Evolutionary conservation across 768 basidiomycete genomes (phyloP), one percentile per base, ranked within the genome.

Genomic region (Amanita subjunquillea): DNA sequence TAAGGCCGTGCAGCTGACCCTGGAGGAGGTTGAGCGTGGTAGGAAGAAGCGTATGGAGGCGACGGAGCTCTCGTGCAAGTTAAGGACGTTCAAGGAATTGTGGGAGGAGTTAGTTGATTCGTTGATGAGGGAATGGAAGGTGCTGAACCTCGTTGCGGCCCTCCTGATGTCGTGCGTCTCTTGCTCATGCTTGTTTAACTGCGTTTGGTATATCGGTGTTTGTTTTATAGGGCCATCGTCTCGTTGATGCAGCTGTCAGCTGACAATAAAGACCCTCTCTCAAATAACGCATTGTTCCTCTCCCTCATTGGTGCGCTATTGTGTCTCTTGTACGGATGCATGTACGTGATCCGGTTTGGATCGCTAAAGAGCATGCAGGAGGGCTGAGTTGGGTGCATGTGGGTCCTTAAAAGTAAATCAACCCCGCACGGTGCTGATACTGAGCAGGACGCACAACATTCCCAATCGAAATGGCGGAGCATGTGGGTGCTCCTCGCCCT

Each of bases 311-410:
- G 75, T 29, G 76, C 82, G 0, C 60, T 84, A 40, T 74, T 83
- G 74, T 82, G 81, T 59, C 63, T 85, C 22, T 67, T 75, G 3
- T 86, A 73, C 56, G 83, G 83, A 0, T 82, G 83, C 58, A 69
- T 82, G 27, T 86, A 78, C 59, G 83, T 80, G 25, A 68, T 85
- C 22, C 70, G 81, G 23, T 85, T 85, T 55, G 76, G 75, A 2
- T 75, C 72, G 0, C 85, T 86, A 84, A 70, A 75, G n/a, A 80
- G 72, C 54, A 78, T 69, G 8, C 9, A 32, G 79, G 54, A 17
- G 86, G 86, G 1, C 79, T 80, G 6, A 73, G 76, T 53, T 89
- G 85, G 83, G 83, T 84, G 8, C 79, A 86, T 66, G 85, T 83
- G 58, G 17, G 63, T 57, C 12, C 29, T 29, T 29, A 1, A 7